phyloP scores from a whole-genome alignment of 2,329 filamentous ascomycete species.

The Penicillium sp. region DNA sequence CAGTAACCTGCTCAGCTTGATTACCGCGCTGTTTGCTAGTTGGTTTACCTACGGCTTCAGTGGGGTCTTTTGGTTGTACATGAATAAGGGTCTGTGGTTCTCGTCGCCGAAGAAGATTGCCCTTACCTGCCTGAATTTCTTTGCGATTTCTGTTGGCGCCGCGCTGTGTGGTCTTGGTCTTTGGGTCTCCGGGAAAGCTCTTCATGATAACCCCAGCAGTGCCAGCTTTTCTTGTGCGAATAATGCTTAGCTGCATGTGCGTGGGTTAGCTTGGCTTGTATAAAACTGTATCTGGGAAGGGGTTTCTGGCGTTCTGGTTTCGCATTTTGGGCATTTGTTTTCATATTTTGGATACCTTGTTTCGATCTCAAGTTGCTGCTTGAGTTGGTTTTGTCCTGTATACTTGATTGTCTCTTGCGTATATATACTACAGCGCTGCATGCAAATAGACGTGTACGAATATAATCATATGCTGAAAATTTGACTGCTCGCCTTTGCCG shows the following conservation, averaged over 20 bases:
- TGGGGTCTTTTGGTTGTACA: conserved; percentile 42
- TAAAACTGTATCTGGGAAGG: neutral
- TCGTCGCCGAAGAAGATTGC: conserved; percentile 33
- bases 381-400: neutral
- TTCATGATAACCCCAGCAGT: conserved; percentile 34
- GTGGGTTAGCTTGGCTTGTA: neutral
- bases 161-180: conserved; percentile 36
- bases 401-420: neutral
- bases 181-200: conserved; percentile 37
- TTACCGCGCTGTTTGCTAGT: conserved; percentile 62
- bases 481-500: no score
- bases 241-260: conserved; percentile 21
- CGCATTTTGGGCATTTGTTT: conserved; percentile 1
- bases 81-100: conserved; percentile 37
- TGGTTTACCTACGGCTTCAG: conserved; percentile 61
- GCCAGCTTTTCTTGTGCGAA: conserved; percentile 36
- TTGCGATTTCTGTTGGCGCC: conserved; percentile 24
- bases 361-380: neutral
- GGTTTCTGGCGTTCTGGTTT: neutral
- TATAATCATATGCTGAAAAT: neutral
- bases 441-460: neutral
- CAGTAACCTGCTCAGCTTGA: conserved; percentile 63
- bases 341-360: neutral
- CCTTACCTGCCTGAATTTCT: conserved; percentile 29
- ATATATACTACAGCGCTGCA: neutral